These are phyloP conservation scores for Pythium sukuiense DNA, from an alignment of 352 stramenopile species.

Conservation along the genomic window DNA sequence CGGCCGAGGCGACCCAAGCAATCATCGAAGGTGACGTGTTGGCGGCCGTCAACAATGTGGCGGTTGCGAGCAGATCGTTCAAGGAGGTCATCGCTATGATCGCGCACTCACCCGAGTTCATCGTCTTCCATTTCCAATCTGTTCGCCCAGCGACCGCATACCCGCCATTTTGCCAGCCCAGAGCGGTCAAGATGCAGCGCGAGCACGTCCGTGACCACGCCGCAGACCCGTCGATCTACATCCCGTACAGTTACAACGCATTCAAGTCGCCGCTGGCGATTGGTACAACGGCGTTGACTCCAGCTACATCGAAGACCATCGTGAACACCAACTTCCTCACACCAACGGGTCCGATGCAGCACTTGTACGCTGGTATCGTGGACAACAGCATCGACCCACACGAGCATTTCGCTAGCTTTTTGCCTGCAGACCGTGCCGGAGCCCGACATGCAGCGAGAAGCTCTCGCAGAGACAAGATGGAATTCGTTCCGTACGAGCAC, in stretches of 20 bases:
- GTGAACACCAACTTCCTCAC: slow-evolving; percentile 63
- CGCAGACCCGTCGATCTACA: slow-evolving; percentile 47
- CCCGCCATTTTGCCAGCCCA: slow-evolving; percentile 63
- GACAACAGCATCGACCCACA: slow-evolving; percentile 90
- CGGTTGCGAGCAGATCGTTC: slow-evolving; percentile 61
- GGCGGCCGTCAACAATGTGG: slow-evolving; percentile 73
- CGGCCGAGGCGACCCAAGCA: slow-evolving; percentile 70
- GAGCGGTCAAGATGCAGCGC: slow-evolving; percentile 48
- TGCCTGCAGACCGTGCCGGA: slow-evolving; percentile 43
- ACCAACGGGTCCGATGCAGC: slow-evolving; percentile 83
- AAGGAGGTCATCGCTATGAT: slow-evolving; percentile 81
- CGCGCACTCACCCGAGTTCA: slow-evolving; percentile 49
- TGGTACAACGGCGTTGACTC: slow-evolving; percentile 22
- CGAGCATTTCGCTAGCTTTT: slow-evolving; percentile 87
- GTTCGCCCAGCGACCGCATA: slow-evolving; percentile 60
- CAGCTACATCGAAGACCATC: slow-evolving; percentile 29
- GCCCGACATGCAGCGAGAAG: slow-evolving; percentile 20
- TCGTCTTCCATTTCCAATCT: slow-evolving; percentile 87
- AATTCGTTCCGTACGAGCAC: slow-evolving; percentile 89
- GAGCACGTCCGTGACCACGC: slow-evolving; percentile 41
- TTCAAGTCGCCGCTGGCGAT: slow-evolving; percentile 69
- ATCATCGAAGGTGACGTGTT: slow-evolving; percentile 75
- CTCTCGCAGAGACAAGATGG: slow-evolving; percentile 35
- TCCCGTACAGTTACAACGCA: slow-evolving; percentile 70
- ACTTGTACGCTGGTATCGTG: slow-evolving; percentile 85